Evolutionary conservation across 805 yeast genomes (phyloP).

Genomic region (Komagataella pastoris): DNA sequence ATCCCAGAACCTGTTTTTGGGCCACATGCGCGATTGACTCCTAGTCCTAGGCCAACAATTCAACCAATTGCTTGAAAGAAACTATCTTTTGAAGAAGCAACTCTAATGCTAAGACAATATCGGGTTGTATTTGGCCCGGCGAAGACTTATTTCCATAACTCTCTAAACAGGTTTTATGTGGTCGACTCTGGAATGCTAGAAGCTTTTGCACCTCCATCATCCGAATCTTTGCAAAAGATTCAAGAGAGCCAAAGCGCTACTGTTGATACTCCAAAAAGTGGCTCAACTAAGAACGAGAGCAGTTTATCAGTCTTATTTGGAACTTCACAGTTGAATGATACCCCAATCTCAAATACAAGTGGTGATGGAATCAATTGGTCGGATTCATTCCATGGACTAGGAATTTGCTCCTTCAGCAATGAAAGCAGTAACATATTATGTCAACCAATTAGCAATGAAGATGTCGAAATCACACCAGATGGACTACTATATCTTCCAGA

Average conservation of each 20-base stretch:
- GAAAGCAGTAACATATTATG: slow-evolving; percentile 47
- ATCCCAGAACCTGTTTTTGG: neutral
- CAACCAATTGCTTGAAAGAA: neutral
- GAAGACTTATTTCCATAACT: neutral
- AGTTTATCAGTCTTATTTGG: neutral
- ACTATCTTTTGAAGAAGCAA: neutral
- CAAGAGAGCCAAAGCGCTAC: neutral
- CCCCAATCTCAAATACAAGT: slow-evolving; percentile 1
- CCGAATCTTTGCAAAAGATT: no score
- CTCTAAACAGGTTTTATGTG: neutral
- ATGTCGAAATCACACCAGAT: slow-evolving; percentile 92
- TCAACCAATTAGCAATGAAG: slow-evolving; percentile 50
- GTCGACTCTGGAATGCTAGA: neutral
- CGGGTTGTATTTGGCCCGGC: neutral
- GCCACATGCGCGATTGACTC: neutral
- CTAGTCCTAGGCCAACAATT: neutral
- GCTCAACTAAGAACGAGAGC: neutral
- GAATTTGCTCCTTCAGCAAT: slow-evolving; percentile 58
- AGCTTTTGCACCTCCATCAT: neutral
- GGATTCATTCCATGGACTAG: slow-evolving; percentile 76
- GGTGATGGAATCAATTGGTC: slow-evolving; percentile 53
- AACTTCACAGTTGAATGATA: neutral
- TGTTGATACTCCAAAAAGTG: neutral
- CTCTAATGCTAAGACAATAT: neutral
- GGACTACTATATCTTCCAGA: slow-evolving; percentile 89